Percentiles rank a stretch among this genome's conserved stretches.
These are phyloP conservation scores for Nymphaea colorata DNA, from an alignment of 164 flowering plant genomes.

Conservation along the genomic window DNA sequence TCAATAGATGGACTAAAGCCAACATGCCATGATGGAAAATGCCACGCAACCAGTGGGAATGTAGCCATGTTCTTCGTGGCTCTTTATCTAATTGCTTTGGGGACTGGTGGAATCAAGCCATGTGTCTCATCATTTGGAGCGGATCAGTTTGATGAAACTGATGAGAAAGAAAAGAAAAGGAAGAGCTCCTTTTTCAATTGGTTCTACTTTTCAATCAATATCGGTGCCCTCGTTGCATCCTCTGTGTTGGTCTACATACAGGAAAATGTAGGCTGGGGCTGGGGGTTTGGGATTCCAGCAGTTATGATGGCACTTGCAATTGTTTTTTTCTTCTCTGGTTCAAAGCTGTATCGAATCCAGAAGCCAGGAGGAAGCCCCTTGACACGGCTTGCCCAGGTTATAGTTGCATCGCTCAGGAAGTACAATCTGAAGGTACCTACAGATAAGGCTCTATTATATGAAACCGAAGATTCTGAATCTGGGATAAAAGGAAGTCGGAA, in stretches of 20 bases:
- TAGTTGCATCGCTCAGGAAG: slow-evolving; percentile 30
- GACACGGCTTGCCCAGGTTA: slow-evolving; percentile 26
- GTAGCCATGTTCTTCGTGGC: slow-evolving; percentile 10
- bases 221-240: slow-evolving; percentile 34
- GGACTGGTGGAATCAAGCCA: slow-evolving; percentile 29
- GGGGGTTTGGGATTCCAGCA: slow-evolving; percentile 39
- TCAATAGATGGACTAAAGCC: slow-evolving; percentile 20
- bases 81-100: slow-evolving; percentile 20
- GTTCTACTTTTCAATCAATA: slow-evolving; percentile 33
- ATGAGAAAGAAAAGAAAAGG: slow-evolving; percentile 18
- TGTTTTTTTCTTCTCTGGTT: slow-evolving; percentile 22
- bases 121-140: slow-evolving; percentile 29
- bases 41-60: slow-evolving; percentile 11
- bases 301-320: slow-evolving; percentile 34
- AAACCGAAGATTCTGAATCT: slow-evolving; percentile 20
- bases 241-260: slow-evolving; percentile 33
- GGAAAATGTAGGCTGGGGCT: slow-evolving; percentile 31
- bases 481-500: slow-evolving; percentile 31
- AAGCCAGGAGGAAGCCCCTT: slow-evolving; percentile 35
- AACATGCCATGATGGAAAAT: slow-evolving; percentile 12
- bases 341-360: slow-evolving; percentile 23
- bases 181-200: slow-evolving; percentile 30
- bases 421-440: slow-evolving; percentile 15
- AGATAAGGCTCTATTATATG: slow-evolving; percentile 23
- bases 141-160: slow-evolving; percentile 24